Conservation (phyloP, 169 alveolate genomes). For the Eimeria mitis region DNA sequence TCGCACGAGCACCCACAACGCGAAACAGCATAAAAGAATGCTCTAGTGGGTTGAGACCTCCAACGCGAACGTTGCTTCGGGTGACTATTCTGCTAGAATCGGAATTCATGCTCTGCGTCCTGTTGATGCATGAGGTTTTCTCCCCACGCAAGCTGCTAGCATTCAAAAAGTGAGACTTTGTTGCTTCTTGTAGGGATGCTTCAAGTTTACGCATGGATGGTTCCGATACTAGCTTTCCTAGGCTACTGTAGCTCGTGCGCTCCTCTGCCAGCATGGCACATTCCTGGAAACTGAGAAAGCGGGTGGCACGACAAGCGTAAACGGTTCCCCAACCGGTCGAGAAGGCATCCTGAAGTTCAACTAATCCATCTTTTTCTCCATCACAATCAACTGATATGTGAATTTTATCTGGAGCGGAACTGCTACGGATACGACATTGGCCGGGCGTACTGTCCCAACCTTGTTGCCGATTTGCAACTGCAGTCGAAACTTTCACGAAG, state of each 20-base stretch:
- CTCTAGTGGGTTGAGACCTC: conserved; percentile 57
- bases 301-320: conserved; percentile 53
- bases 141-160: not conserved
- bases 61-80: not conserved
- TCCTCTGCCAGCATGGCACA: conserved; percentile 42
- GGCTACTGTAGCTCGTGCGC: conserved; percentile 37
- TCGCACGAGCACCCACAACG: conserved; percentile 22
- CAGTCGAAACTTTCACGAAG: not conserved
- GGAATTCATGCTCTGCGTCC: not conserved
- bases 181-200: conserved; percentile 18
- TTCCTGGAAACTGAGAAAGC: conserved; percentile 41
- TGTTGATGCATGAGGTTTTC: not conserved
- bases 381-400: conserved; percentile 4
- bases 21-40: conserved; percentile 60
- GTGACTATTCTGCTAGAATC: conserved; percentile 28
- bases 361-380: conserved; percentile 7
- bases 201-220: not conserved
- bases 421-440: not conserved
- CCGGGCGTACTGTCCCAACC: not conserved
- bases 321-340: conserved; percentile 63
- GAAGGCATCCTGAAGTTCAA: not conserved
- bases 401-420: not conserved
- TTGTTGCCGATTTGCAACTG: conserved; percentile 13
- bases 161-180: not conserved
- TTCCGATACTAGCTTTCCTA: not conserved